phyloP scores from a whole-genome alignment of 23 red algal genomes.

The Chondrus crispus region DNA sequence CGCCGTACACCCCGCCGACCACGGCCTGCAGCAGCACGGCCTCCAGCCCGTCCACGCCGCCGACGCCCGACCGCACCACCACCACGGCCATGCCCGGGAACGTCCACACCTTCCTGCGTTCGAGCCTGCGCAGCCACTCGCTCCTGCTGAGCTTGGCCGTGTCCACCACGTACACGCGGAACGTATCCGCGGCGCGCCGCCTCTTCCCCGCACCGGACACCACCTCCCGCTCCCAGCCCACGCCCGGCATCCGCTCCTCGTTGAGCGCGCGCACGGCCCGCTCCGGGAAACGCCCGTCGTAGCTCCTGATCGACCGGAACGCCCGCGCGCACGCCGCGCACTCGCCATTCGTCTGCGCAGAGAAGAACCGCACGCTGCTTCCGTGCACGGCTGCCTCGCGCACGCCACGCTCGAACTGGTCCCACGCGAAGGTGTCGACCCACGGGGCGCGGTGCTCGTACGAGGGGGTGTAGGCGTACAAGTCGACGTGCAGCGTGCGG shows the following conservation, averaged over 20 bases:
- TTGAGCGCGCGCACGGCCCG: constrained; percentile 27
- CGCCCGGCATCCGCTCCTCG: not conserved
- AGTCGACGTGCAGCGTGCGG: not conserved
- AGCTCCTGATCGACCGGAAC: constrained; percentile 24
- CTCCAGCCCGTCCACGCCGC: constrained; percentile 14
- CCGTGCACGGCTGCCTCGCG: constrained; percentile 14
- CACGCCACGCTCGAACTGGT: constrained; percentile 29
- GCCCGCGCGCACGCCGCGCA: constrained; percentile 29
- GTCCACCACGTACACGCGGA: constrained; percentile 59
- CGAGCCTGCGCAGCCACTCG: constrained; percentile 16
- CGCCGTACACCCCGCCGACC: constrained; percentile 36
- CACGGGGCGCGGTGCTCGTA: constrained; percentile 55
- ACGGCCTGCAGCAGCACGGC: constrained; percentile 18
- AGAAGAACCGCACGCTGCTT: constrained; percentile 23
- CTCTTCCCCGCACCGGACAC: not conserved
- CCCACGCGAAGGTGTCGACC: constrained; percentile 44
- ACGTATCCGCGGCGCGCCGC: constrained; percentile 12
- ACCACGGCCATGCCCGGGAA: constrained; percentile 56
- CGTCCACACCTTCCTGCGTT: not conserved
- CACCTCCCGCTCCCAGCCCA: constrained; percentile 16
- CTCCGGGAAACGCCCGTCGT: not conserved
- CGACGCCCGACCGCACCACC: constrained; percentile 27
- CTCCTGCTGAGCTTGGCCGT: constrained; percentile 18
- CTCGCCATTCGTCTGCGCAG: constrained; percentile 44
- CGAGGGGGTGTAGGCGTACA: constrained; percentile 48